A percentile compares a stretch with the other conserved stretches of the same genome.
Evolutionary conservation across 1,284 basidiomycete species (phyloP).

Genomic region (Austroboletus niveus): DNA sequence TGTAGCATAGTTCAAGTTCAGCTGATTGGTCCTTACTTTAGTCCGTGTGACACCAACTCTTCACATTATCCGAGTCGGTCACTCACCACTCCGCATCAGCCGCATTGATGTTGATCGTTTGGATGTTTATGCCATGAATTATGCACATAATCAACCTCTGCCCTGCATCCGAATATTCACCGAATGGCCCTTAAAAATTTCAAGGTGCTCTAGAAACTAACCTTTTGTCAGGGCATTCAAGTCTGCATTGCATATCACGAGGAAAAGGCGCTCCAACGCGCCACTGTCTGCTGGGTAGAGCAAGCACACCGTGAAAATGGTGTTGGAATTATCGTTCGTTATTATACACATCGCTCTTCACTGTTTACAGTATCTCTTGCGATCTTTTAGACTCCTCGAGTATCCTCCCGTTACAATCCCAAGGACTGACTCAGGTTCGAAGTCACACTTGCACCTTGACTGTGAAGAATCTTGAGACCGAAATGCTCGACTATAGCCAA

Average conservation of each 20-base stretch:
- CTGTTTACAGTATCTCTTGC: neutral
- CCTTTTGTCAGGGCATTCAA: too few relatives aligned
- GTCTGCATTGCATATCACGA: conserved; percentile 23
- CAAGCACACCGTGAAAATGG: conserved; percentile 34
- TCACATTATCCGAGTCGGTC: too few relatives aligned
- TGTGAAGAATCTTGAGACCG: conserved; percentile 34
- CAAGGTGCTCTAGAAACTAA: too few relatives aligned
- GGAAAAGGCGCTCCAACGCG: conserved; percentile 23
- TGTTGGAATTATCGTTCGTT: conserved; percentile 43
- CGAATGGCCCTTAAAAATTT: too few relatives aligned
- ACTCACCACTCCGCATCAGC: too few relatives aligned
- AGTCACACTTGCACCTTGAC: conserved; percentile 35
- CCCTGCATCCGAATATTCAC: too few relatives aligned
- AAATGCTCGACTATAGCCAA: conserved; percentile 35
- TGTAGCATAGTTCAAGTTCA: neutral
- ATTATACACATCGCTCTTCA: neutral
- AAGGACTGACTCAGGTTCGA: conserved; percentile 26
- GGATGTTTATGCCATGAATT: too few relatives aligned
- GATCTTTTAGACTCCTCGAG: conserved; percentile 5
- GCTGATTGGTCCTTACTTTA: too few relatives aligned
- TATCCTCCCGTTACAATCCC: neutral
- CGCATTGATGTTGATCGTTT: too few relatives aligned
- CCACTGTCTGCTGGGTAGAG: conserved; percentile 37
- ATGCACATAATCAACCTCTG: too few relatives aligned
- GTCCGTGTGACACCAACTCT: too few relatives aligned